Evolutionary conservation across 2,329 filamentous ascomycete species (phyloP).

Genomic region (Curvularia sp.): DNA sequence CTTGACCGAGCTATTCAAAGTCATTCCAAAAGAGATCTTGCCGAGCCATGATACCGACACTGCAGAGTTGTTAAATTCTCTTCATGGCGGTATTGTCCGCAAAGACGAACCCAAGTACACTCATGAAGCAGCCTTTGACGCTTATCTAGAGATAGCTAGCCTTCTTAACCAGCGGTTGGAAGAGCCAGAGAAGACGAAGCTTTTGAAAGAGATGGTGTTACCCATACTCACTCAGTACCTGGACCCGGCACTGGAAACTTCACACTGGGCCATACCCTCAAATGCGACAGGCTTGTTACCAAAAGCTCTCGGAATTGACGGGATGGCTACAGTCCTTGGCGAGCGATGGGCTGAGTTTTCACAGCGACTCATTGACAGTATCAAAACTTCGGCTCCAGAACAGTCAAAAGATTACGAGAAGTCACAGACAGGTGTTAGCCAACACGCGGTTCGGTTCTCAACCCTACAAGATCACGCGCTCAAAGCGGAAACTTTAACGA

Average conservation of each 20-base stretch:
- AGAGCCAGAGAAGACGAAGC: constrained; percentile 55
- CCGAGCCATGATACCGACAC: constrained; percentile 62
- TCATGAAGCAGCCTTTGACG: constrained; percentile 72
- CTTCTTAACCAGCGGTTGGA: constrained; percentile 52
- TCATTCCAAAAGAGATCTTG: constrained; percentile 65
- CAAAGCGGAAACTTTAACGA: constrained; percentile 9
- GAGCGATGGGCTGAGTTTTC: constrained; percentile 70
- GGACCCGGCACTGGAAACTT: constrained; percentile 53
- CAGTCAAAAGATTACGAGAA: constrained; percentile 77
- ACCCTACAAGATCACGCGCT: constrained; percentile 56
- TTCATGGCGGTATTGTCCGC: constrained; percentile 73
- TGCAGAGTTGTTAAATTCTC: constrained; percentile 68
- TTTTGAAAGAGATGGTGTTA: constrained; percentile 58
- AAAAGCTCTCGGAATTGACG: constrained; percentile 52
- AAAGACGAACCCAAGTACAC: constrained; percentile 78
- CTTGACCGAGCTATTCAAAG: constrained; percentile 67
- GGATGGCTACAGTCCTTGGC: constrained; percentile 59
- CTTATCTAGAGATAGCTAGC: constrained; percentile 72
- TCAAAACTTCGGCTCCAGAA: constrained; percentile 80
- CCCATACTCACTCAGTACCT: constrained; percentile 64
- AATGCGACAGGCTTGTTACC: constrained; percentile 50
- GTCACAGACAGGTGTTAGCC: constrained; percentile 73
- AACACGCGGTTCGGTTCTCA: constrained; percentile 70
- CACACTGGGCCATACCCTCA: constrained; percentile 61
- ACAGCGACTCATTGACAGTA: constrained; percentile 66